Base-by-base conservation (phyloP, 331 rosid species). In the Acacia pycnantha region DNA sequence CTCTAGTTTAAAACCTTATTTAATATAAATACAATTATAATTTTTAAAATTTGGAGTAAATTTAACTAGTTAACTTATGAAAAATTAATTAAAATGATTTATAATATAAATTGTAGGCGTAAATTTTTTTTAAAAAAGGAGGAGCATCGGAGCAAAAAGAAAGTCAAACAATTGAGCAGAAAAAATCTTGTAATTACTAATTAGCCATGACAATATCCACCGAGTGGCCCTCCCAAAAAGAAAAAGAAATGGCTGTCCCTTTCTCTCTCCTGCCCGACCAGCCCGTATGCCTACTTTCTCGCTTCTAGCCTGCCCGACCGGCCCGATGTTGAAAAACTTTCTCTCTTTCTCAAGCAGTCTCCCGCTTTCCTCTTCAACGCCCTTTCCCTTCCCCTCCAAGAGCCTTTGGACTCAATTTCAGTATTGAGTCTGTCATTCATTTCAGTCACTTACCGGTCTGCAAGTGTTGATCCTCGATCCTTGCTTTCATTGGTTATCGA, bases 201-300 rank as follows among this genome's bases (percentile, higher is more conserved):
- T 43, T 44, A 22, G 79, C 77, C 77, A 15, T 54, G 26, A 2
- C 33, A 85, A 24, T 54, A 0, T 19, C 69, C 69, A 62, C 51
- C 10, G 0, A 86, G 81, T 80, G 89, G 81, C 72, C 76, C 71
- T 54, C 76, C 58, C 71, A 46, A 77, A 83, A 78, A 76, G 82
- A 64, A 74, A 85, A 77, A 77, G 79, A 86, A 83, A 87, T 81
- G 87, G 80, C 79, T 81, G 90, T 87, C 90, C 68, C 80, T 87
- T 84, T 87, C 90, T 87, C 90, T 84, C 85, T 84, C 90, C 8
- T 87, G 87, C 85, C 90, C 89, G 5, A 2, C 2, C 79, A 83
- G 82, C 89, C 89, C 89, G 85, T 2, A 6, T 61, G 50, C 77
- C 33, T 44, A 69, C 82, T 81, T 74, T 81, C 85, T 24, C 78